Conservation (phyloP, 2,329 filamentous ascomycete species). For the Neofusicoccum parvum region DNA sequence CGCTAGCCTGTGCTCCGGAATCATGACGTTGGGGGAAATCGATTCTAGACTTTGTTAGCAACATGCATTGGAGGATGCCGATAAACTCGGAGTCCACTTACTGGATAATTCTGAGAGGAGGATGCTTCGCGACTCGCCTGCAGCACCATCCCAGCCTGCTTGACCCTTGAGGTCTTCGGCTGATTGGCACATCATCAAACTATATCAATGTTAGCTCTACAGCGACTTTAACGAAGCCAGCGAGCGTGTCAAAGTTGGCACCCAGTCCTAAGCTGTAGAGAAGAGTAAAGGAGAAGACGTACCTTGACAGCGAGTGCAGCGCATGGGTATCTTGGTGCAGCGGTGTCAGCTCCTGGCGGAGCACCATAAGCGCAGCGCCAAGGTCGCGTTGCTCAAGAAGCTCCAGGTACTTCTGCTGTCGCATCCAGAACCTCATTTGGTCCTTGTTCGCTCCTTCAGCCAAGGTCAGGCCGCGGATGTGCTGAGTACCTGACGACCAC, state of each 20-base stretch:
- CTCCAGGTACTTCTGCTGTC: slow-evolving; percentile 95
- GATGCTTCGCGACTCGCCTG: slow-evolving; percentile 70
- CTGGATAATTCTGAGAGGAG: slow-evolving; percentile 83
- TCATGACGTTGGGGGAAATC: slow-evolving; percentile 95
- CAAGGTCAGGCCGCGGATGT: slow-evolving; percentile 65
- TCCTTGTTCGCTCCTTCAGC: slow-evolving; percentile 73
- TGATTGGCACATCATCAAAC: slow-evolving; percentile 85
- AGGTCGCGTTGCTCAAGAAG: slow-evolving; percentile 77
- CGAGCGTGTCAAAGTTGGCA: too few relatives aligned
- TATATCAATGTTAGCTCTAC: slow-evolving; percentile 40
- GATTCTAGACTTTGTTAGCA: slow-evolving; percentile 59
- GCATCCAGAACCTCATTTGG: slow-evolving; percentile 82
- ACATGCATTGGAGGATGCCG: not conserved
- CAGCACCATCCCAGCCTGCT: slow-evolving; percentile 82
- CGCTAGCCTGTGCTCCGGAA: slow-evolving; percentile 86
- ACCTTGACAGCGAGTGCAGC: slow-evolving; percentile 80
- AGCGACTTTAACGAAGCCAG: too few relatives aligned
- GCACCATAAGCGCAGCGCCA: slow-evolving; percentile 73
- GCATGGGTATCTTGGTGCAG: slow-evolving; percentile 76
- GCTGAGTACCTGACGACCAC: slow-evolving; percentile 36
- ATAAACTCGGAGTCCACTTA: slow-evolving; percentile 47
- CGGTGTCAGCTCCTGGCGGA: slow-evolving; percentile 85
- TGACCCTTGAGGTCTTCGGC: slow-evolving; percentile 74
- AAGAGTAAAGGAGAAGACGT: slow-evolving; percentile 25
- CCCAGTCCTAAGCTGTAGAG: not conserved